Base-by-base conservation (phyloP, 306 rosid species). In the Corylus americana region DNA sequence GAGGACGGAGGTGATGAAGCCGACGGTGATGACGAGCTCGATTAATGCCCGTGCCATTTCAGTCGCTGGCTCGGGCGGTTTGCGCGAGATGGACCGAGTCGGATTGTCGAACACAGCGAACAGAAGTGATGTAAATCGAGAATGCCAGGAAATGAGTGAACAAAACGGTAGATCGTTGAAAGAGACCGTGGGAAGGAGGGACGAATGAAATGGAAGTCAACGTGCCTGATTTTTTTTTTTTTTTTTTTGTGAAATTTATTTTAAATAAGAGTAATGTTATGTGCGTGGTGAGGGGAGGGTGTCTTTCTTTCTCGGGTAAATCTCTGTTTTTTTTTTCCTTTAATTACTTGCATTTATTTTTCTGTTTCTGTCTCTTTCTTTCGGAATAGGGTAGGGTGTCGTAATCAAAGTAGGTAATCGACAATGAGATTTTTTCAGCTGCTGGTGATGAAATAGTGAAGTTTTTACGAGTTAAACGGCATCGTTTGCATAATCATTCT, bases 21-120 rank as follows among this genome's bases (percentile, higher is more conserved):
- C 31, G 45, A 67, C 17, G 70, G 72, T 25, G 35, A 82, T 39
- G 78, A 70, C 45, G 82, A 79, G 77, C 11, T 44, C 86, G 77
- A 35, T 73, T 67, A 77, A 73, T 78, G 80, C 10, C 74, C 9
- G 68, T 49, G 81, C 84, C 93, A 87, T 72, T 79, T 42, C 50
- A 16, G 17, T 75, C 35, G 79, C 53, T 78, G 80, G 76, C 42
- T 71, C 27, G 42, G 11, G 78, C 45, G 59, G 53, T 22, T 67
- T 39, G 42, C 48, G 3, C 77, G 59, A 57, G 67, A 78, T 71
- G 70, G 81, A 78, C 25, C 57, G n/a, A 51, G 18, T 51, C 5
- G 18, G 1, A 51, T 48, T 11, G 87, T 74, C 71, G 75, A 47
- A 44, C 37, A 53, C 73, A 22, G 53, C 68, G 18, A 1, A 74